Base-by-base conservation (phyloP, 768 basidiomycete genomes). In the Boletus tylopilopsis region DNA sequence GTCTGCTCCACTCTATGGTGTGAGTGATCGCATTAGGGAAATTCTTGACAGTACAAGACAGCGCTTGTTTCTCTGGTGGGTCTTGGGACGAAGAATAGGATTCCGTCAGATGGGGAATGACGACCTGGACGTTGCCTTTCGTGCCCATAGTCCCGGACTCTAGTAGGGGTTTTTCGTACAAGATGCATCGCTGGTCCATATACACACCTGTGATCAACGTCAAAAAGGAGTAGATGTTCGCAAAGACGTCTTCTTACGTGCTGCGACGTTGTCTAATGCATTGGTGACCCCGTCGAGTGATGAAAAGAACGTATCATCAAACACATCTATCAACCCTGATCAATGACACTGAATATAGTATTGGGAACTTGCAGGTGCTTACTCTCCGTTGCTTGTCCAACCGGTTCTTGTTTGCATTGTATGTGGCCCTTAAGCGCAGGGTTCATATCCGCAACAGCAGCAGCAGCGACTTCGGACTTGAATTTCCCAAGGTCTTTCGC, bases 141-240 rank as follows among this genome's bases (percentile, higher is more conserved):
- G 96, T 99, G 45, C 96, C 96, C 52, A 99, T 81, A 16, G 96
- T 99, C 9, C 96, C 96, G 13, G 96, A 97, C 61, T 99, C 96
- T 36, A 99, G 79, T 18, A 99, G 75, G 27, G 96, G 92, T 65
- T 98, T 99, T 66, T 85, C 79, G 72, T 90, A 97, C 74, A 97
- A 90, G 33, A 99, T 88, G 63, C 96, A 98, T 47, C 96, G 87
- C 62, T 93, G 87, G 64, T 99, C 96, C 95, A 99, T 97, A 72
- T 99, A 98, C 47, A 90, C 77, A 60, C 93, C 92, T 94, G 42
- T n/a, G 51, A 45, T 15, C 10, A 18, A 42, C 51, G 39, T 56
- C 33, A 33, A 55, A 11, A 16, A 10, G n/a, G 25, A 49, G 46
- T 29, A 10, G 27, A 24, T 13, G 25, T 39, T 51, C 3, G 5